A percentile compares a stretch with the other conserved stretches of the same genome.
These are phyloP conservation scores for Chernovozyma aurita DNA, from an alignment of 1,139 yeast species.

Conservation along the genomic window DNA sequence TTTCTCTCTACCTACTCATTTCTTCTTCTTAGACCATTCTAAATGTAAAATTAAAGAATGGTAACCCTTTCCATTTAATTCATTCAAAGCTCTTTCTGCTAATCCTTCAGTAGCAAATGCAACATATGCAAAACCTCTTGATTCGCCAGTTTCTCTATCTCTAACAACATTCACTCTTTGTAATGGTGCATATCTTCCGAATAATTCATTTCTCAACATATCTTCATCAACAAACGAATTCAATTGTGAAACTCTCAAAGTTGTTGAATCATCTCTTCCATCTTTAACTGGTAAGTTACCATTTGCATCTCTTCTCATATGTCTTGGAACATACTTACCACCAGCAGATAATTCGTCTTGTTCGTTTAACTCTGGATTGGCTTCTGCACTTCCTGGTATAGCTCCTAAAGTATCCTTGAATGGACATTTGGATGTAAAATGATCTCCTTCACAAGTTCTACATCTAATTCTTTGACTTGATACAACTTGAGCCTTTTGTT, in stretches of 20 bases:
- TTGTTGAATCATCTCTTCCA: conserved; percentile 77
- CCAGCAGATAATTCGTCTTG: conserved; percentile 29
- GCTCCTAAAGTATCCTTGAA: conserved; percentile 84
- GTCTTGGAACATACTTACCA: conserved; percentile 74
- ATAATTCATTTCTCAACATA: conserved; percentile 69
- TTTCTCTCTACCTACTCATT: conserved; percentile 11
- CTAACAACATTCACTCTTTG: conserved; percentile 81
- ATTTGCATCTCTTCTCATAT: conserved; percentile 57
- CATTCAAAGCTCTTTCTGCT: conserved; percentile 78
- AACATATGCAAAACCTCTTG: conserved; percentile 97
- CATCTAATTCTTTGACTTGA: conserved; percentile 57
- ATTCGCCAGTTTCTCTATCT: conserved; percentile 90
- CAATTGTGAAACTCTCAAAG: conserved; percentile 89
- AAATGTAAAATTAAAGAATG: conserved; percentile 83
- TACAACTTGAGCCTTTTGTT: conserved; percentile 45
- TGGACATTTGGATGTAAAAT: conserved; percentile 94
- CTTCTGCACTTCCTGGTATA: conserved; percentile 40
- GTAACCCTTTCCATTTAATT: conserved; percentile 87
- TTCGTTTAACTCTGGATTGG: conserved; percentile 30
- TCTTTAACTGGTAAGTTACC: conserved; percentile 53
- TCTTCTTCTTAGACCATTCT: conserved; percentile 53
- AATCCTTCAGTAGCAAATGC: conserved; percentile 64
- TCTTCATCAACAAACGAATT: conserved; percentile 82
- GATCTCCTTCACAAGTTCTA: conserved; percentile 93
- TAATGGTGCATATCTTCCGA: conserved; percentile 68